Percentiles rank a stretch among this genome's conserved stretches.
These are phyloP conservation scores for Panaeolus cyanescens DNA, from an alignment of 768 basidiomycete genomes.

Conservation along the genomic window DNA sequence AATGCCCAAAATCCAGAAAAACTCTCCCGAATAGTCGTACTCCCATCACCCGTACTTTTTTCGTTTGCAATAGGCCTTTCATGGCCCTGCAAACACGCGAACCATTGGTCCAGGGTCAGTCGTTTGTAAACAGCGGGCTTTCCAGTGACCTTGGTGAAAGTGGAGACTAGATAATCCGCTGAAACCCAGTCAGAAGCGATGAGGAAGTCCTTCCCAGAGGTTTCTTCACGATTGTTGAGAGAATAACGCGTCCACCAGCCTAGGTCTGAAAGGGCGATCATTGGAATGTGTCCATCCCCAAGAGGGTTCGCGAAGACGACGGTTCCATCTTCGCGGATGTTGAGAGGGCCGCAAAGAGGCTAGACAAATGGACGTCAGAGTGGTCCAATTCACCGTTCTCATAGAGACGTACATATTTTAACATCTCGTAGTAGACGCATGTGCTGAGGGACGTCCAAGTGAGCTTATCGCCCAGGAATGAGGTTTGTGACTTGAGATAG, in stretches of 20 bases:
- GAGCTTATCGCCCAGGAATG: conserved; percentile 29
- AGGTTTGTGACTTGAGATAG: conserved; percentile 36
- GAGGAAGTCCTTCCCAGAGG: conserved; percentile 36
- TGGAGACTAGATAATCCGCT: conserved; percentile 36
- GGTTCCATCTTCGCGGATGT: conserved; percentile 38
- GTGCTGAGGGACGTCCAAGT: conserved; percentile 39
- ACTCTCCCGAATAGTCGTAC: conserved; percentile 37
- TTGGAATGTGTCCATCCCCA: conserved; percentile 34
- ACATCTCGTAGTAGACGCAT: conserved; percentile 44
- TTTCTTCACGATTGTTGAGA: conserved; percentile 35
- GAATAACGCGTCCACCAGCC: conserved; percentile 43
- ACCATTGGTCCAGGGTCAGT: conserved; percentile 35
- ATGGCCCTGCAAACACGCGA: conserved; percentile 25
- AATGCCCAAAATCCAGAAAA: conserved; percentile 45
- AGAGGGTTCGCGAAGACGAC: conserved; percentile 39
- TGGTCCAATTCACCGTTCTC: no score
- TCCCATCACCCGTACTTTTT: conserved; percentile 26
- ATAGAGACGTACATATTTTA: conserved; percentile 35
- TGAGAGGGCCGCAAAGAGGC: conserved; percentile 34
- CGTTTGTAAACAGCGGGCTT: conserved; percentile 32
- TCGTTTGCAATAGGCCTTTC: conserved; percentile 33
- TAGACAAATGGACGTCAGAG: no score
- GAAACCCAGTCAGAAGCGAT: conserved; percentile 38
- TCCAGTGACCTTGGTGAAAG: conserved; percentile 39
- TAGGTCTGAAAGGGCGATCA: conserved; percentile 40